Evolutionary conservation across 129 eudicot genomes (phyloP).

Genomic region (Chrysanthemum lavandulifolium): DNA sequence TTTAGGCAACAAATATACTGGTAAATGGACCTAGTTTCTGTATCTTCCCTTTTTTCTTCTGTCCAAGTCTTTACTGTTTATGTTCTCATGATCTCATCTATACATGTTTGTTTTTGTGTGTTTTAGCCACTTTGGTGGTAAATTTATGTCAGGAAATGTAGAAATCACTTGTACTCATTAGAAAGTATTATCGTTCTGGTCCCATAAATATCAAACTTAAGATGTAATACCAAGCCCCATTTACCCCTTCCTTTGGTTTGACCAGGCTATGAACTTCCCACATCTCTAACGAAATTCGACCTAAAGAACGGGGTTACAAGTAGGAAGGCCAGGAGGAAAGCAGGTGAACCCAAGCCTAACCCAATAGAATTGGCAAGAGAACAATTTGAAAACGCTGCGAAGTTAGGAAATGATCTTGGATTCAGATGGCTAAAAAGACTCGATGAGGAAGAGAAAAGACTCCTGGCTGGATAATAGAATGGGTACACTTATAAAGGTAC

Average conservation of each 20-base stretch:
- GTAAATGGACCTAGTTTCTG: no score
- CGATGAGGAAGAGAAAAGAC: slow-evolving; percentile 29
- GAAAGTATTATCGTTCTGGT: slow-evolving; percentile 1
- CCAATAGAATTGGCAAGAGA: slow-evolving; percentile 66
- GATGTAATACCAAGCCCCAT: no score
- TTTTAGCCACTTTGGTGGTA: no score
- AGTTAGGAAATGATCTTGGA: slow-evolving; percentile 84
- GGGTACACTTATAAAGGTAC: slow-evolving; percentile 1
- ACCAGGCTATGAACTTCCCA: slow-evolving; percentile 64
- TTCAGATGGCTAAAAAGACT: slow-evolving; percentile 65
- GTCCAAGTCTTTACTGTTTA: slow-evolving; percentile 10
- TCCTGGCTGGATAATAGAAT: slow-evolving; percentile 30
- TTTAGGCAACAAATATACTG: no score
- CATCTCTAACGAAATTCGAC: slow-evolving; percentile 27
- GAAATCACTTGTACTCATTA: no score
- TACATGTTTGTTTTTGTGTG: background rate
- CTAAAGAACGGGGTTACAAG: background rate
- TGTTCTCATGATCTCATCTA: background rate
- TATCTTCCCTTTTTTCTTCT: no score
- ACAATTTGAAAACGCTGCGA: slow-evolving; percentile 73
- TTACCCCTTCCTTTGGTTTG: background rate
- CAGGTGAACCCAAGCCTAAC: slow-evolving; percentile 34
- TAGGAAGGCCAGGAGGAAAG: slow-evolving; percentile 39
- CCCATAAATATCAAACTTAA: background rate
- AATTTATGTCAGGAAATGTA: background rate